phyloP scores from a whole-genome alignment of 2,329 filamentous ascomycete species.

The Alternaria sp. region DNA sequence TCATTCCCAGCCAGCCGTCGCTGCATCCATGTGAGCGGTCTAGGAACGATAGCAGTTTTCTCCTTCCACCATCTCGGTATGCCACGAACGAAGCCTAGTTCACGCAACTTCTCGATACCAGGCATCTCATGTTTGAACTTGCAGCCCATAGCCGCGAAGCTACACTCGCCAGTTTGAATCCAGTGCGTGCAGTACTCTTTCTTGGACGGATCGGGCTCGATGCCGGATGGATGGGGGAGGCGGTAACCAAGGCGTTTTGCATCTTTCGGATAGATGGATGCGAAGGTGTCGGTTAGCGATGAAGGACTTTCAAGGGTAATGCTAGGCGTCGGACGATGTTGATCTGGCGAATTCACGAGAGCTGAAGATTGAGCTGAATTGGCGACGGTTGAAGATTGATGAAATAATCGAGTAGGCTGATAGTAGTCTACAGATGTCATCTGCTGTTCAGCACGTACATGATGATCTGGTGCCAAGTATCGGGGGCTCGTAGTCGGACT shows the following conservation, averaged over 20 bases:
- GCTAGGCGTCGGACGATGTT: not conserved
- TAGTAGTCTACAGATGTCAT: not conserved
- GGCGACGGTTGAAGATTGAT: not conserved
- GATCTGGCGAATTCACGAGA: not conserved
- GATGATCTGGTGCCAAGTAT: constrained; percentile 33
- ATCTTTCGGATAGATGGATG: constrained; percentile 36
- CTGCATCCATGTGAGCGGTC: constrained; percentile 38
- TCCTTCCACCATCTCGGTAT: constrained; percentile 67
- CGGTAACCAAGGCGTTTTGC: constrained; percentile 40
- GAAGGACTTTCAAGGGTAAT: not conserved
- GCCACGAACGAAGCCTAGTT: constrained; percentile 69
- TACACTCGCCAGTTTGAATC: constrained; percentile 86
- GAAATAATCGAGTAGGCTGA: not conserved
- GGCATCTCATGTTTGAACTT: constrained; percentile 94
- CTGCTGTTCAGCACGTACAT: constrained; percentile 15
- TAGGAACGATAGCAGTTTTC: constrained; percentile 44
- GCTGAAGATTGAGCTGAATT: not conserved
- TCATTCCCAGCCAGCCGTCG: constrained; percentile 21
- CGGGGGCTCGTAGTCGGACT: not conserved
- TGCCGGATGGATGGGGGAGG: constrained; percentile 47
- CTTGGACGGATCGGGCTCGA: constrained; percentile 56
- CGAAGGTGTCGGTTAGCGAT: constrained; percentile 36
- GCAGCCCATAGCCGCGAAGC: constrained; percentile 86
- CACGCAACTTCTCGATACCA: constrained; percentile 70
- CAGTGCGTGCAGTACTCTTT: constrained; percentile 89